Conservation (phyloP, 2,329 filamentous ascomycete genomes). For the Ceratocystis destructans region DNA sequence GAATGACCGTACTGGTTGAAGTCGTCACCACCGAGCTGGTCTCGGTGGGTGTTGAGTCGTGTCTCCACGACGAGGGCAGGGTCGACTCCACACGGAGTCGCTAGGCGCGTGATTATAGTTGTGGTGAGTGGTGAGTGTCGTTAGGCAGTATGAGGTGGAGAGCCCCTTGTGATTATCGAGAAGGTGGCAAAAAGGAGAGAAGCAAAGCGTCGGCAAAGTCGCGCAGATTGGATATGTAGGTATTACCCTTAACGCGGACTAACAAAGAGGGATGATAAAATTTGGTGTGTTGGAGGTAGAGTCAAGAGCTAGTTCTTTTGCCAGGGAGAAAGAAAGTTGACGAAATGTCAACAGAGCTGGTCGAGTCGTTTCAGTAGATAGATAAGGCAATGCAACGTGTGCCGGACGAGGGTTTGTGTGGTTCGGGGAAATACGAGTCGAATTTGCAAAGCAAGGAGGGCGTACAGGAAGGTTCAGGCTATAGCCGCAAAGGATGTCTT, state of each 20-base stretch:
- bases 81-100: constrained; percentile 19
- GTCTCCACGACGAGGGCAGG: constrained; percentile 18
- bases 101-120: neutral
- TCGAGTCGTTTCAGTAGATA: neutral
- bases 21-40: constrained; percentile 20
- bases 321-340: no score
- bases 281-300: no score
- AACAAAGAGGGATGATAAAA: no score
- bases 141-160: neutral
- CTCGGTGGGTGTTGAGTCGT: constrained; percentile 19
- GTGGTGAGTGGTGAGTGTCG: constrained; percentile 2
- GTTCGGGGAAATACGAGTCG: constrained; percentile 1
- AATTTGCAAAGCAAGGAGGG: neutral
- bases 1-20: constrained; percentile 18
- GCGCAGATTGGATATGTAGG: no score
- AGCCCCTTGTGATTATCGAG: neutral
- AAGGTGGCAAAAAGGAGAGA: no score
- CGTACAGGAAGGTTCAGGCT: neutral
- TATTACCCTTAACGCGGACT: no score
- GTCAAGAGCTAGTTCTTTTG: no score
- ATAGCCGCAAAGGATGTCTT: neutral
- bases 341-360: no score
- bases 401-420: neutral
- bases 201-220: no score
- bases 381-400: neutral